Conservation (phyloP, 805 yeast species). For the Candida lessepsii region DNA sequence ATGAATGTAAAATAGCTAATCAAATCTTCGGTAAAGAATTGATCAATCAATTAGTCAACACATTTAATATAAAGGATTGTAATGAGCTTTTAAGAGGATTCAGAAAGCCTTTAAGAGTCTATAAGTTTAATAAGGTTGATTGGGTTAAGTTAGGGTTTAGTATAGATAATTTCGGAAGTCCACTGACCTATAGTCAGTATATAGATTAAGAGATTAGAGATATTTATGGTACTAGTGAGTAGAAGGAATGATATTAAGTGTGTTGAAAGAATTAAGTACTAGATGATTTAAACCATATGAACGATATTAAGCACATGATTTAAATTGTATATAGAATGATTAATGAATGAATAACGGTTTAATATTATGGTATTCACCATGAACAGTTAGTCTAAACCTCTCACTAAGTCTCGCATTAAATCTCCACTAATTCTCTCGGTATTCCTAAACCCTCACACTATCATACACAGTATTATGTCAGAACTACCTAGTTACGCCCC, state of each 20-base stretch:
- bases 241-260: too few relatives aligned
- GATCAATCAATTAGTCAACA: slow-evolving; percentile 18
- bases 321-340: too few relatives aligned
- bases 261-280: too few relatives aligned
- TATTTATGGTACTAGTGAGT: too few relatives aligned
- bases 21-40: slow-evolving; percentile 31
- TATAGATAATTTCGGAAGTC: slow-evolving; percentile 26
- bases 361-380: too few relatives aligned
- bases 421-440: too few relatives aligned
- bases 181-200: slow-evolving; percentile 10
- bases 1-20: slow-evolving; percentile 50
- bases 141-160: slow-evolving; percentile 42
- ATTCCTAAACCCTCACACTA: not conserved
- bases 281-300: too few relatives aligned
- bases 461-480: not conserved
- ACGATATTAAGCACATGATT: too few relatives aligned
- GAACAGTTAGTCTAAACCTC: too few relatives aligned
- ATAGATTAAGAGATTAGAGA: slow-evolving; percentile 12
- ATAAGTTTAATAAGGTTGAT: slow-evolving; percentile 29
- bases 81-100: slow-evolving; percentile 21
- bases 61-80: slow-evolving; percentile 19
- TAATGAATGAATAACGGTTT: too few relatives aligned
- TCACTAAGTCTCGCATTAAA: too few relatives aligned
- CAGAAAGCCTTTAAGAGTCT: slow-evolving; percentile 27
- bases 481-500: slow-evolving; percentile 49